These are phyloP conservation scores for Pterocarpus macrocarpus DNA, from an alignment of 306 rosid species.

Conservation along the genomic window DNA sequence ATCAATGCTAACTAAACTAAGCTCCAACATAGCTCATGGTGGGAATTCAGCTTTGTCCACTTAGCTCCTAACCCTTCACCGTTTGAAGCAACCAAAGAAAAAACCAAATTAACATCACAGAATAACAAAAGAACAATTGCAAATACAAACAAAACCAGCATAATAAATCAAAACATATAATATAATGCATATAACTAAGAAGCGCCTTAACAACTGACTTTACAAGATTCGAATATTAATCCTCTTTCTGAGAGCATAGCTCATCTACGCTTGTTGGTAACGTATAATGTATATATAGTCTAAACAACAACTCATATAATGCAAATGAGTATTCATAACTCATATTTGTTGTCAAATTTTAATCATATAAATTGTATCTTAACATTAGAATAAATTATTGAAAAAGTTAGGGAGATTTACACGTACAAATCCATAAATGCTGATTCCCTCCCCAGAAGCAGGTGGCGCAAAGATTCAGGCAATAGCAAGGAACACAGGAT, in stretches of 20 bases:
- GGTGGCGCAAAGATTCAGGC: background rate
- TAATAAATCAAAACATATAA: no score
- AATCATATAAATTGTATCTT: no score
- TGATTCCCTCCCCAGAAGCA: background rate
- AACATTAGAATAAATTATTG: background rate
- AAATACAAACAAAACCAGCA: background rate
- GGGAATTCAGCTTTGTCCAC: background rate
- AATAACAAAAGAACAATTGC: background rate
- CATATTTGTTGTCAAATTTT: no score
- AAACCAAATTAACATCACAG: background rate
- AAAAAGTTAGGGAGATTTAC: background rate
- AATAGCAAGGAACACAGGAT: background rate
- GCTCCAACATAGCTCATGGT: constrained; percentile 25
- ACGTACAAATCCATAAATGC: background rate
- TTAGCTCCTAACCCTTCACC: background rate
- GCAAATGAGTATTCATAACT: background rate
- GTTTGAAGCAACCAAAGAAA: no score
- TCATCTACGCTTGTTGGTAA: no score
- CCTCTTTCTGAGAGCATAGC: no score
- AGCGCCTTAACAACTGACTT: background rate
- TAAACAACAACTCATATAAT: no score
- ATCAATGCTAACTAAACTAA: constrained; percentile 38
- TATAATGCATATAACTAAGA: no score
- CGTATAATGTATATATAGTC: no score
- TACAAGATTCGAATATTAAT: background rate